Evolutionary conservation across 1,139 yeast species (phyloP), one percentile per base, ranked within the genome.

Genomic region (Entelexis paramagnoliae): DNA sequence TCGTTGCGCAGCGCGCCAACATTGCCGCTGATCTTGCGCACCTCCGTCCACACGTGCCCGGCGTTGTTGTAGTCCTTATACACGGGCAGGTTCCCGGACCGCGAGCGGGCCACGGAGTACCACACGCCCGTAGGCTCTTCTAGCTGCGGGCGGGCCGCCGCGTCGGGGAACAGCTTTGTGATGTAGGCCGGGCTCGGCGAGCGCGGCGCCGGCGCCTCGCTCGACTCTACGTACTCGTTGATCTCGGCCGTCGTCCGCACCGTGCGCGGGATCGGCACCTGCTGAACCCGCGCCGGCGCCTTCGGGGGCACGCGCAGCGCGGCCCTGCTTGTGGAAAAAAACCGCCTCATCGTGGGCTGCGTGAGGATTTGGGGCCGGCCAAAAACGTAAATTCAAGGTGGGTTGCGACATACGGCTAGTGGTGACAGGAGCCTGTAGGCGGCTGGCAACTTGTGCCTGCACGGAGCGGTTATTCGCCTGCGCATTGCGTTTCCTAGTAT

Each of bases 21-120:
- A 48, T 63, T 62, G 40, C 71, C 71, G 33, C 60, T 56, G 48
- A 67, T 58, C 39, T 60, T 59, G 35, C 69, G 60, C 20, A 67
- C 60, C 46, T 66, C 60, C 1, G 70, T 67, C 58, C 66, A 64
- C 24, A 62, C 60, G 35, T 60, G 61, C n/a, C 67, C 67, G 48
- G 66, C 65, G 33, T 60, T 62, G 46, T 62, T 61, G 52, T 58
- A 57, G 48, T 66, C 68, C 14, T 62, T 59, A 55, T 67, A 67
- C 1, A 67, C 67, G 5, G 71, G 71, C 33, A 66, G 59, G 50
- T 63, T 61, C 26, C 67, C 67, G n/a, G 62, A 58, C 32, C 66
- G 55, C 1, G 68, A 59, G 24, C 69, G 61, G 26, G 59, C 55
- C 16, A 67, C 58, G 35, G 46, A 49, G 58, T 66, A 67, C 69